phyloP scores from a whole-genome alignment of 352 stramenopile species.

The Globisporangium irregulare region DNA sequence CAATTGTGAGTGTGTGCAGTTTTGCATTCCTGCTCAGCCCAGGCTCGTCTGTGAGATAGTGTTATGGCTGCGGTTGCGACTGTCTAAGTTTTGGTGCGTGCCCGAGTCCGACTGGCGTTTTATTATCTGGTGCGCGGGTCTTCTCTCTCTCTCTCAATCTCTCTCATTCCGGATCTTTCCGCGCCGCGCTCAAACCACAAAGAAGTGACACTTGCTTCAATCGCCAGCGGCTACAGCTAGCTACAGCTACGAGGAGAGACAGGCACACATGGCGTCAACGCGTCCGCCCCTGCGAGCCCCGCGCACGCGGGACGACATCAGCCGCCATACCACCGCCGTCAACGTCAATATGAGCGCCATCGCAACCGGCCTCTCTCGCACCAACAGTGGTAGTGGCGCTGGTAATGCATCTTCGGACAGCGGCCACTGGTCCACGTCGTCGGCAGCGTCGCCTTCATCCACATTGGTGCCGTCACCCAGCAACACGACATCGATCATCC shows the following conservation, averaged over 20 bases:
- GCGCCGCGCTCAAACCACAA: slow-evolving; percentile 10
- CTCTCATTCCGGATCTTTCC: slow-evolving; percentile 29
- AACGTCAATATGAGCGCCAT: slow-evolving; percentile 1
- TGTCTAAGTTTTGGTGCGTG: neutral
- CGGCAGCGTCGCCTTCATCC: neutral
- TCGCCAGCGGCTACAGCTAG: too few species aligned
- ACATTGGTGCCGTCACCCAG: neutral
- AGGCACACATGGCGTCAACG: neutral
- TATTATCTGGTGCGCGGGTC: neutral
- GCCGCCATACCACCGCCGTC: neutral
- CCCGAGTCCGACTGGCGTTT: neutral
- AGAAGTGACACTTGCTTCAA: neutral
- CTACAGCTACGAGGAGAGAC: neutral
- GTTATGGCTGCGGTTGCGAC: neutral
- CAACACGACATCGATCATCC: slow-evolving; percentile 9
- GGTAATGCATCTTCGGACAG: neutral
- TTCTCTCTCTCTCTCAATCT: slow-evolving; percentile 13
- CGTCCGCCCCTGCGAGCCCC: neutral
- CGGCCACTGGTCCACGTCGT: slow-evolving; percentile 6
- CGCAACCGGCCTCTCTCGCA: neutral
- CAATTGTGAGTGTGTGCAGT: neutral
- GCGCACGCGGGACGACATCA: slow-evolving; percentile 1
- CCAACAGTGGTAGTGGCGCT: neutral
- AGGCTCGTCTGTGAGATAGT: neutral
- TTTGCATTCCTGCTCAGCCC: neutral